These are phyloP conservation scores for Colletotrichum graminicola DNA, from an alignment of 2,329 filamentous ascomycete species.

Conservation along the genomic window DNA sequence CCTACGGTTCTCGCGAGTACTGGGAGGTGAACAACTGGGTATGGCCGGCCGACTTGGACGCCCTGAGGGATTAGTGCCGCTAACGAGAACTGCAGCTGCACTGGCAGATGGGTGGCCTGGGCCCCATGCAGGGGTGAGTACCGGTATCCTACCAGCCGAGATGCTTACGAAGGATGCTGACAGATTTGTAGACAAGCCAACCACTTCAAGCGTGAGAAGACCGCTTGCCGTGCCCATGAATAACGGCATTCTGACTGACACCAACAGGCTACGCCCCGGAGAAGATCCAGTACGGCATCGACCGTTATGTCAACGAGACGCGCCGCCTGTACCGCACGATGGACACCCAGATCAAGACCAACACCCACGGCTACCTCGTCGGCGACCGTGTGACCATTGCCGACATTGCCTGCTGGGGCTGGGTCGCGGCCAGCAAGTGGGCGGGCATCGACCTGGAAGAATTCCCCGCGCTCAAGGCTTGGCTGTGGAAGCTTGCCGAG, in stretches of 20 bases:
- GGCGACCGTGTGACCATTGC: conserved; percentile 80
- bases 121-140: conserved; percentile 80
- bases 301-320: conserved; percentile 86
- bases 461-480: conserved; percentile 81
- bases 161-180: conserved; percentile 1
- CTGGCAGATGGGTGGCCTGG: conserved; percentile 84
- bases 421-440: conserved; percentile 69
- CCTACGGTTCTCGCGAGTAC: conserved; percentile 77
- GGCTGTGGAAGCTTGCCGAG: conserved; percentile 78
- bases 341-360: conserved; percentile 75
- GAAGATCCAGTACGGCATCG: conserved; percentile 84
- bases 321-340: conserved; percentile 84
- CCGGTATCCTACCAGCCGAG: neutral
- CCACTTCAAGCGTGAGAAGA: conserved; percentile 76
- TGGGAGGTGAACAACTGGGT: conserved; percentile 87
- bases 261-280: conserved; percentile 78
- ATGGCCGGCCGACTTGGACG: conserved; percentile 42
- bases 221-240: no score
- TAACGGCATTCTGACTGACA: neutral
- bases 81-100: conserved; percentile 60
- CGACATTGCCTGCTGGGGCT: conserved; percentile 85
- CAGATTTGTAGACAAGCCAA: conserved; percentile 71
- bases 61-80: conserved; percentile 14
- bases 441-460: conserved; percentile 72
- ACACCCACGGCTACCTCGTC: conserved; percentile 69